Conservation (phyloP, 2,329 filamentous ascomycete genomes). For the Exophiala sideris region DNA sequence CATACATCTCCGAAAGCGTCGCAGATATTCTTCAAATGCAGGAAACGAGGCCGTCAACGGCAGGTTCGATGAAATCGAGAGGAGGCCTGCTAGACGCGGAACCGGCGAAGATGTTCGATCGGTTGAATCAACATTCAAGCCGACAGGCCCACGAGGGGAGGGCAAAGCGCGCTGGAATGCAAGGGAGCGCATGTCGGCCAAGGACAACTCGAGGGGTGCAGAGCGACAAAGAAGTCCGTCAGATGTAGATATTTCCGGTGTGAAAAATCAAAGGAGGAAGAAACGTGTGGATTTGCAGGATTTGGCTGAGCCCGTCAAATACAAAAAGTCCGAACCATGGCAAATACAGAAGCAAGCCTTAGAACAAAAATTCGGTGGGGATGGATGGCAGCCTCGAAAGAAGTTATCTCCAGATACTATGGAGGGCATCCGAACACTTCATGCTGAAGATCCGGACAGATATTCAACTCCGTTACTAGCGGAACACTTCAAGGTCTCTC, state of each 20-base stretch:
- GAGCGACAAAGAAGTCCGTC: too few relatives aligned
- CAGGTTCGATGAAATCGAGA: background rate
- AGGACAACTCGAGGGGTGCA: too few relatives aligned
- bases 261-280: constrained; percentile 1
- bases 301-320: constrained; percentile 2
- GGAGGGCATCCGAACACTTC: constrained; percentile 80
- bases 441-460: constrained; percentile 69
- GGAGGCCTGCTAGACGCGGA: background rate
- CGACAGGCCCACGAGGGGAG: background rate
- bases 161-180: background rate
- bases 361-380: constrained; percentile 72
- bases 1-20: constrained; percentile 7
- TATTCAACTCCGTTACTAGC: constrained; percentile 75
- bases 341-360: constrained; percentile 70
- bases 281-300: constrained; percentile 13
- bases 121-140: background rate
- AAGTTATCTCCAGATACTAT: constrained; percentile 87
- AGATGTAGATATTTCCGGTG: too few relatives aligned
- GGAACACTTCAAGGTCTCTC: constrained; percentile 76
- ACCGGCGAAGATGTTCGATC: background rate
- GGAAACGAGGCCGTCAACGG: background rate
- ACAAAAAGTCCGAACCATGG: constrained; percentile 57
- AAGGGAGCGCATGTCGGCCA: too few relatives aligned
- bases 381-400: constrained; percentile 76
- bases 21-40: constrained; percentile 11